Conservation (phyloP, 768 basidiomycete species). For the Tricholoma saponaceum region DNA sequence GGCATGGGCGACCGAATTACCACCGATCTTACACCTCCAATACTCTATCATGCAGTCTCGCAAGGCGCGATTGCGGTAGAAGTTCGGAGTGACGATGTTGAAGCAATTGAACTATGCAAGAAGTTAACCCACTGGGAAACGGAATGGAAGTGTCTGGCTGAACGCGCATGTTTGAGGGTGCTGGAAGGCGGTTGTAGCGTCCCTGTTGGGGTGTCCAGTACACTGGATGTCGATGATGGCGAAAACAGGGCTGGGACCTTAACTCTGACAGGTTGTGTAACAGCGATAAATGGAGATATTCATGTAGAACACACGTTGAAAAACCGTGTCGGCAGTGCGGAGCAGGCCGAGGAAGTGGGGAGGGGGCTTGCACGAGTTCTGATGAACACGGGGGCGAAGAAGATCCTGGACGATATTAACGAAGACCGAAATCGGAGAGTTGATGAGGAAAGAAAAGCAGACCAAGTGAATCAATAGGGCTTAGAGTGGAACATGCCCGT, state of each 20-base stretch:
- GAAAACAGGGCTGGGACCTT: conserved; percentile 35
- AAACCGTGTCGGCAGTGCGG: conserved; percentile 43
- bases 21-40: conserved; percentile 66
- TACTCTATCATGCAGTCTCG: conserved; percentile 84
- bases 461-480: conserved; percentile 14
- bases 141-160: conserved; percentile 73
- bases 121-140: conserved; percentile 74
- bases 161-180: conserved; percentile 83
- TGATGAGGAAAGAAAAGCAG: conserved; percentile 32
- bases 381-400: conserved; percentile 66
- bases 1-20: conserved; percentile 75
- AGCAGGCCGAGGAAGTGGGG: conserved; percentile 71
- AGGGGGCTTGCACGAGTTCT: conserved; percentile 59
- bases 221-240: conserved; percentile 30
- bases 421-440: conserved; percentile 51
- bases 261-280: conserved; percentile 77
- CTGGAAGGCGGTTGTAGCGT: conserved; percentile 98
- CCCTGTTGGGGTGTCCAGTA: conserved; percentile 79
- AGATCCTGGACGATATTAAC: conserved; percentile 84
- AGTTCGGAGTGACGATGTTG: conserved; percentile 63
- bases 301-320: conserved; percentile 68
- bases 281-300: conserved; percentile 66
- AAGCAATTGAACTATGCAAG: conserved; percentile 59
- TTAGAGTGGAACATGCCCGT: not conserved
- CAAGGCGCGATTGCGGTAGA: conserved; percentile 93